A percentile compares a stretch with the other conserved stretches of the same genome.
Conservation (phyloP, 202 grass and related monocot species). For the Musa balbisiana region DNA sequence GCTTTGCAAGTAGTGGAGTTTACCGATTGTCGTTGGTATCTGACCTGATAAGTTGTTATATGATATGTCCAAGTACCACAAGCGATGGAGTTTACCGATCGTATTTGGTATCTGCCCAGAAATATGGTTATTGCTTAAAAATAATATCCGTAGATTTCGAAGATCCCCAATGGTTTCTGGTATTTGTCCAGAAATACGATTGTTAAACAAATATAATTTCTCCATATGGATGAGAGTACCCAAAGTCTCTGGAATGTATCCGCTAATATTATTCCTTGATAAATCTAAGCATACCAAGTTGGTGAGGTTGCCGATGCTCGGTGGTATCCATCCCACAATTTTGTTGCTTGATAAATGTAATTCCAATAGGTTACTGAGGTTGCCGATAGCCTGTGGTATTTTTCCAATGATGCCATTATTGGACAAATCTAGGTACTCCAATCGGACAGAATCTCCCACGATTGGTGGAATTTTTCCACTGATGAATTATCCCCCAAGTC, state of each 20-base stretch:
- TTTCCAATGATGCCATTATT: not conserved
- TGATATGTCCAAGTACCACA: not conserved
- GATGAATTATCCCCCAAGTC: no score
- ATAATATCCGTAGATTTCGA: not conserved
- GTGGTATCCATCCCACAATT: slow-evolving; percentile 4
- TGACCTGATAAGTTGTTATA: not conserved
- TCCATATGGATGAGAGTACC: not conserved
- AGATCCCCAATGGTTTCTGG: slow-evolving; percentile 3
- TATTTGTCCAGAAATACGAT: slow-evolving; percentile 18
- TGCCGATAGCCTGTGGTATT: not conserved
- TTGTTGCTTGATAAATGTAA: not conserved
- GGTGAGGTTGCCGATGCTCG: not conserved
- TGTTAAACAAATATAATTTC: slow-evolving; percentile 13
- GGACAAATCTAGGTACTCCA: not conserved
- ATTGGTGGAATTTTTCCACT: not conserved
- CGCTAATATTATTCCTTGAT: not conserved
- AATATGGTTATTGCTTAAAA: not conserved
- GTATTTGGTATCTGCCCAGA: not conserved
- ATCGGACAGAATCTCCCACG: not conserved
- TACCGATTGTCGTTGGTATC: not conserved
- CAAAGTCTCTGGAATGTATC: slow-evolving; percentile 3
- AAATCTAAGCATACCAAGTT: not conserved
- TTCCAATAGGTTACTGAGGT: not conserved
- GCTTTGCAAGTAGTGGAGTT: not conserved
- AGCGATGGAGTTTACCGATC: not conserved